Evolutionary conservation across 805 yeast genomes (phyloP).

Genomic region (Starmerella tilneyi): DNA sequence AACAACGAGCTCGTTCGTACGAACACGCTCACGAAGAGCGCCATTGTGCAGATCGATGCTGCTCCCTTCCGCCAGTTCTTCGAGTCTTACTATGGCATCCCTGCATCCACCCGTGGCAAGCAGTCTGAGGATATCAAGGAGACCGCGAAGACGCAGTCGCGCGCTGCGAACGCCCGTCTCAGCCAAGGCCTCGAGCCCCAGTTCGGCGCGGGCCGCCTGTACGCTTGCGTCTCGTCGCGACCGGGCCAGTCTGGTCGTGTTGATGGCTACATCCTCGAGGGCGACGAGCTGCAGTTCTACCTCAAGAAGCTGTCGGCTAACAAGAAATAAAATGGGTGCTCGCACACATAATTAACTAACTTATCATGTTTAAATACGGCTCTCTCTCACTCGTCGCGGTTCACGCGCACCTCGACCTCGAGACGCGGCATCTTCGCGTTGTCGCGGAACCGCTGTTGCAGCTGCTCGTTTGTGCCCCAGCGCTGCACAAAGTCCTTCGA

Average conservation of each 20-base stretch:
- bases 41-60: constrained; percentile 98
- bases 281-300: constrained; percentile 99
- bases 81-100: constrained; percentile 94
- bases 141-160: constrained; percentile 48
- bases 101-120: constrained; percentile 42
- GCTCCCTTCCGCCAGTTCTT: constrained; percentile 99
- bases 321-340: constrained; percentile 59
- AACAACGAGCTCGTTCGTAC: constrained; percentile 99
- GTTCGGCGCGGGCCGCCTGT: constrained; percentile 97
- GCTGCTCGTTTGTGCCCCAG: constrained; percentile 2
- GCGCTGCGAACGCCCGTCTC: constrained; percentile 75
- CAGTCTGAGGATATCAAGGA: constrained; percentile 81
- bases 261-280: constrained; percentile 99
- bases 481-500: constrained; percentile 2
- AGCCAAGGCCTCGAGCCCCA: constrained; percentile 89
- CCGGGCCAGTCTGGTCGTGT: constrained; percentile 99
- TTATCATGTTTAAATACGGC: neutral
- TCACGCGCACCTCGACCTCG: neutral
- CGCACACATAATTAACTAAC: constrained; percentile 14
- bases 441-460: neutral
- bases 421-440: neutral
- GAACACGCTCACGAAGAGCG: constrained; percentile 97
- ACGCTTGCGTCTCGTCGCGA: constrained; percentile 97
- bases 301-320: constrained; percentile 89
- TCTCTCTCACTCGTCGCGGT: neutral